These are phyloP conservation scores for Limonium bicolor DNA, from an alignment of 148 eudicot genomes.

Conservation along the genomic window DNA sequence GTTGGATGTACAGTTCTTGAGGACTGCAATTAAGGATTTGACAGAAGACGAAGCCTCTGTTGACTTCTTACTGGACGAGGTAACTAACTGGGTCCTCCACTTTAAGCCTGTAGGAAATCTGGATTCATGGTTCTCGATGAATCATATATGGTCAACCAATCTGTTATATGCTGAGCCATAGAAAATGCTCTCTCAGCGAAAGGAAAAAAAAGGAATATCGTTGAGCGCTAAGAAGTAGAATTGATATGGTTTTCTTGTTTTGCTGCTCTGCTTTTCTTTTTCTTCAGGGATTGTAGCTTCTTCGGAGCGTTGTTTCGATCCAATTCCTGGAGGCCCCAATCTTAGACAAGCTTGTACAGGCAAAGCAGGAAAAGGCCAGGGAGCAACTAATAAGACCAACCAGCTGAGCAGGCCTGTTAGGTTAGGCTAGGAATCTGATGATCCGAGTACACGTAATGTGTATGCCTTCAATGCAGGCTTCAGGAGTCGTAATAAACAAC, in stretches of 20 bases:
- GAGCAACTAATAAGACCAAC: constrained; percentile 30
- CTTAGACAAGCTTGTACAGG: constrained; percentile 74
- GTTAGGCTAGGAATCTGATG: too few species aligned
- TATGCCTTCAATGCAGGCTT: too few species aligned
- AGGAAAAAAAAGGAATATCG: too few species aligned
- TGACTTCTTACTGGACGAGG: constrained; percentile 95
- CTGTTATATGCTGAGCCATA: too few species aligned
- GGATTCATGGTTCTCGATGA: not conserved
- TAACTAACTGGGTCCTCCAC: constrained; percentile 8
- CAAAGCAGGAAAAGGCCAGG: constrained; percentile 59
- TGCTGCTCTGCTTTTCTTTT: too few species aligned
- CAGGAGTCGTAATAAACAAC: too few species aligned
- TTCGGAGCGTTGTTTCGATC: constrained; percentile 87
- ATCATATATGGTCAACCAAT: not conserved
- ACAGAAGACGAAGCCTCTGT: constrained; percentile 89
- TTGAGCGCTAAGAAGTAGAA: too few species aligned
- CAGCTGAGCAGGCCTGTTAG: too few species aligned
- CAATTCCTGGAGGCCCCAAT: constrained; percentile 74
- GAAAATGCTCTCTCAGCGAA: too few species aligned
- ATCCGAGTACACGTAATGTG: too few species aligned
- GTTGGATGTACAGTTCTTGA: constrained; percentile 80
- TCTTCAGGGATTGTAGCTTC: constrained; percentile 80
- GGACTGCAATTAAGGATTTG: constrained; percentile 42
- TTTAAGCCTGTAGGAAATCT: not conserved
- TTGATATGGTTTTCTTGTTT: too few species aligned